Evolutionary conservation across 306 rosid genomes (phyloP).

Genomic region (Quercus suber): DNA sequence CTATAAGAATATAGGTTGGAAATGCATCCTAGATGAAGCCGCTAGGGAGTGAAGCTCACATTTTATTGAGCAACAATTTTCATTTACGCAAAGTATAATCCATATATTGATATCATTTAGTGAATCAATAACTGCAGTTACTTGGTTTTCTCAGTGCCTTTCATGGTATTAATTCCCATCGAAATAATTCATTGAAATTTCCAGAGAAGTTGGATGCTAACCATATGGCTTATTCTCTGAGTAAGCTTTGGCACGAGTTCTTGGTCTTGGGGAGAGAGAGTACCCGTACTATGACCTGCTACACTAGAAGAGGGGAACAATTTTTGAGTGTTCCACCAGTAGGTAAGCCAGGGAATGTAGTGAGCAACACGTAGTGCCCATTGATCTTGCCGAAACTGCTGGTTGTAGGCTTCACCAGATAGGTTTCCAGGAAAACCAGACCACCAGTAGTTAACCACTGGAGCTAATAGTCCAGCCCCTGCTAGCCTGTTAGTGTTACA

Average conservation of each 20-base stretch:
- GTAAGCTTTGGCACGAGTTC: conserved; percentile 15
- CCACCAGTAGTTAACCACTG: conserved; percentile 87
- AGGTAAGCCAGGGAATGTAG: conserved; percentile 76
- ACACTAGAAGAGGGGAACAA: conserved; percentile 58
- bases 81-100: neutral
- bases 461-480: conserved; percentile 72
- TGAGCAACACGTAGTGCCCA: conserved; percentile 79
- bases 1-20: neutral
- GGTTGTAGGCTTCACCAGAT: conserved; percentile 44
- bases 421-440: conserved; percentile 67
- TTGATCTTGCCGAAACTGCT: conserved; percentile 45
- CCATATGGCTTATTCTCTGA: conserved; percentile 18
- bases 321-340: conserved; percentile 91
- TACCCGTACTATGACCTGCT: conserved; percentile 4
- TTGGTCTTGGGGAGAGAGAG: conserved; percentile 43
- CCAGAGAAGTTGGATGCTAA: conserved; percentile 11
- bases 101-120: neutral
- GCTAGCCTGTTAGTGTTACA: conserved; percentile 54
- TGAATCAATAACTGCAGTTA: neutral
- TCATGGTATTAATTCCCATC: neutral
- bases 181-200: neutral
- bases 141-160: neutral
- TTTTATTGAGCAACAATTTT: neutral
- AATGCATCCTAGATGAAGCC: neutral
- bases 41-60: neutral